A percentile compares a stretch with the other conserved stretches of the same genome.
Evolutionary conservation across 1,284 basidiomycete species (phyloP).

Genomic region (Cutaneotrichosporon sp.): DNA sequence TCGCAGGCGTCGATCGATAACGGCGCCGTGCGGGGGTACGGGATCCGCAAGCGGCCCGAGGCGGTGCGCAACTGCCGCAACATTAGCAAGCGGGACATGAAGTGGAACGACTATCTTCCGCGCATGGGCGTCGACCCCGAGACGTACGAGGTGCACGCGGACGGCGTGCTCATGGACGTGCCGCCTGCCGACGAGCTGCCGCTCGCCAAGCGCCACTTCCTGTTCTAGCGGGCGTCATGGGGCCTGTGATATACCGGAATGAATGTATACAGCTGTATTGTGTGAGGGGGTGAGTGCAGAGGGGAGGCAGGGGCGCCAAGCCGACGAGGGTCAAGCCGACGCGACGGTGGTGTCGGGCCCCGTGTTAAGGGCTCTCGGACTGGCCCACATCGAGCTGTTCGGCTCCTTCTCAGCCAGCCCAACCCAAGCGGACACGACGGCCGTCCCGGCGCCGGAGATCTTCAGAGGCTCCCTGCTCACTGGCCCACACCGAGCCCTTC

Average conservation of each 20-base stretch:
- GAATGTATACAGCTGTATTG: background rate
- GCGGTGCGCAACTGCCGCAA: constrained; percentile 76
- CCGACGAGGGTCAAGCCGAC: too few relatives aligned
- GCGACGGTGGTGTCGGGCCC: too few relatives aligned
- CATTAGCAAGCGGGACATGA: constrained; percentile 87
- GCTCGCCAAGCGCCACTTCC: constrained; percentile 64
- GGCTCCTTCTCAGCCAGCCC: too few relatives aligned
- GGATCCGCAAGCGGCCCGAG: constrained; percentile 70
- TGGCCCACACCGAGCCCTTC: too few relatives aligned
- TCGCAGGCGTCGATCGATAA: constrained; percentile 70
- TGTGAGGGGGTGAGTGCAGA: too few relatives aligned
- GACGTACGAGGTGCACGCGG: constrained; percentile 80
- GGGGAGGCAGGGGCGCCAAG: too few relatives aligned
- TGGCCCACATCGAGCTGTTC: too few relatives aligned
- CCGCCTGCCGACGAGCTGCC: constrained; percentile 72
- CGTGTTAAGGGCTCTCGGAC: too few relatives aligned
- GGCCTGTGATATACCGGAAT: background rate
- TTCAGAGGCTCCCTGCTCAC: too few relatives aligned
- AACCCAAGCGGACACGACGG: too few relatives aligned
- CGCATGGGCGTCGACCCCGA: constrained; percentile 89
- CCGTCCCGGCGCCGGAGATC: too few relatives aligned
- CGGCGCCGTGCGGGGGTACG: constrained; percentile 66
- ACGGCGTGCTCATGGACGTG: constrained; percentile 74
- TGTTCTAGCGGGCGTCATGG: constrained; percentile 32
- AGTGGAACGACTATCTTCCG: constrained; percentile 82